Evolutionary conservation across 768 basidiomycete genomes (phyloP).

Genomic region (Mycena capillaripes): DNA sequence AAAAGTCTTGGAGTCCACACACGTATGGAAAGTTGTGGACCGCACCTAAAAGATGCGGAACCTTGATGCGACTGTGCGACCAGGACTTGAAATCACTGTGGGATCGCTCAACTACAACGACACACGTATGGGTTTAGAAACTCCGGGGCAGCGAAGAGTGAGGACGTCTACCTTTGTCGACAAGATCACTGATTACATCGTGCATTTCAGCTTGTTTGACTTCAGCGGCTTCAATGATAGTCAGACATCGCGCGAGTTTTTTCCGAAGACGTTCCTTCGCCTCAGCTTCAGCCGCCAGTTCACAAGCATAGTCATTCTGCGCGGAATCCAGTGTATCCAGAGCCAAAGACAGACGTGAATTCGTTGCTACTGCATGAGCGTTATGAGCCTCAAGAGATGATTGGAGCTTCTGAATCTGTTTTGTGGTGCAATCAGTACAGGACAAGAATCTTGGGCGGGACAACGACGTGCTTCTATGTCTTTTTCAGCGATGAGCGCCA

Average conservation of each 20-base stretch:
- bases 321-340: constrained; percentile 64
- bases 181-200: constrained; percentile 66
- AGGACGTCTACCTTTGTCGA: constrained; percentile 68
- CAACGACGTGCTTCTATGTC: constrained; percentile 13
- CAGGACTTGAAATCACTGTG: constrained; percentile 58
- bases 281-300: constrained; percentile 51
- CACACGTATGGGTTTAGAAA: constrained; percentile 4
- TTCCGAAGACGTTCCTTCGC: constrained; percentile 51
- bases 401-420: constrained; percentile 1
- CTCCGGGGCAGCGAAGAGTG: neutral
- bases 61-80: constrained; percentile 60
- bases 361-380: constrained; percentile 38
- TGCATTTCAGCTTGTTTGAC: constrained; percentile 44
- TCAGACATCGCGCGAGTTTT: constrained; percentile 53
- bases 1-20: constrained; percentile 17
- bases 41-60: constrained; percentile 61
- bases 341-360: constrained; percentile 62
- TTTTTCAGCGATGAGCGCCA: constrained; percentile 3
- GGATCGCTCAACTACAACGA: constrained; percentile 56
- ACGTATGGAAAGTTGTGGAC: neutral
- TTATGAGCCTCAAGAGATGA: neutral
- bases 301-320: constrained; percentile 54
- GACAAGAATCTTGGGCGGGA: neutral
- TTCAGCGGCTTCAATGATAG: constrained; percentile 52
- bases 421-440: neutral